Base-by-base conservation (phyloP, 2,329 filamentous ascomycete genomes). In the Beauveria sp. region DNA sequence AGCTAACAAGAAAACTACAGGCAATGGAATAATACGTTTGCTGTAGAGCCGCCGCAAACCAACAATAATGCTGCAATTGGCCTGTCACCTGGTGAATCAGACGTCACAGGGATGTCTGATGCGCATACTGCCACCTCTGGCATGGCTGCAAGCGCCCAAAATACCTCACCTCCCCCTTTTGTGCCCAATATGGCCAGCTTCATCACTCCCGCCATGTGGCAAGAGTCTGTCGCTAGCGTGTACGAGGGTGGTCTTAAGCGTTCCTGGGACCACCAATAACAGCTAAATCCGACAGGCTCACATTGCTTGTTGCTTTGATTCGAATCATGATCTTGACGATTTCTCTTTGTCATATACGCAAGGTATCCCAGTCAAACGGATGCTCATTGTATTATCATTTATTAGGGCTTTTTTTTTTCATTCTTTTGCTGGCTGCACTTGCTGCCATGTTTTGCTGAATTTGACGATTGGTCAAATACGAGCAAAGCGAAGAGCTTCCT, bases 11-110 rank as follows among this genome's bases (percentile, higher is more conserved):
- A 28, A 28, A 14, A 34, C 5, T 38, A 1, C 69, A 96, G 93
- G 74, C 91, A 96, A 79, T 98, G 93, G 93, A 93, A 96, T 75
- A 87, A 89, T 70, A 93, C 93, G 66, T 98, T 97, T 78, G 90
- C 91, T 79, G 90, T 70, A 64, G 66, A 72, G 52, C 63, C 70
- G 68, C 74, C 73, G 67, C 72, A 78, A 66, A 78, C 71, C 74
- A 78, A 20, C 26, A 50, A 42, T 20, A 56, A 57, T 76, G 77
- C 84, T 75, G 83, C 79, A 73, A 72, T 79, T 69, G 71, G 79
- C 65, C 77, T 79, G 66, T 78, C 81, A 71, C 73, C 81, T 77
- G 80, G 78, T 77, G 77, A 78, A 66, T 74, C 80, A 66, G 82
- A 85, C 72, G 73, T 82, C 47, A 76, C 81, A 38, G 78, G 79